A percentile compares a stretch with the other conserved stretches of the same genome.
Evolutionary conservation across 768 basidiomycete species (phyloP).

Genomic region (Epithele typhae): DNA sequence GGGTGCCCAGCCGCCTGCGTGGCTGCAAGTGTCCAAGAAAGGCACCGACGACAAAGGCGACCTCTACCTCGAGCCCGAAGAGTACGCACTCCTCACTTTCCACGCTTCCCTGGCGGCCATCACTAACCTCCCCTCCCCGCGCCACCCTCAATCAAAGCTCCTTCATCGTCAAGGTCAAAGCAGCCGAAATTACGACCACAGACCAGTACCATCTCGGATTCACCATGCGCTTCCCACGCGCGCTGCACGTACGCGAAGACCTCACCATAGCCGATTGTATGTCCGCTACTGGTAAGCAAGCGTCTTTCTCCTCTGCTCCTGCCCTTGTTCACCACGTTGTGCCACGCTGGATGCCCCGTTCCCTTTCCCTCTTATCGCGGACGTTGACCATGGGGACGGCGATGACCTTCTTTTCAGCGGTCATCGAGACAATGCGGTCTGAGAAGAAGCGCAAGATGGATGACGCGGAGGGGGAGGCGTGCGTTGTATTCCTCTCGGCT

Average conservation of each 20-base stretch:
- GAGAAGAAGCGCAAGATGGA: constrained; percentile 77
- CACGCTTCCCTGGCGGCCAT: not conserved
- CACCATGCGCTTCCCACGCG: constrained; percentile 95
- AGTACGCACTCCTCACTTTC: constrained; percentile 51
- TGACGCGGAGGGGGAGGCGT: constrained; percentile 37
- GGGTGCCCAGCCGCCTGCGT: constrained; percentile 73
- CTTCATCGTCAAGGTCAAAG: constrained; percentile 91
- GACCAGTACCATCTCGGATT: constrained; percentile 67
- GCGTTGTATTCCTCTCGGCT: too few relatives aligned
- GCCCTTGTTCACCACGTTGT: not conserved
- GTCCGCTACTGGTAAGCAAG: constrained; percentile 53
- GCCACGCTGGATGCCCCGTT: too few relatives aligned
- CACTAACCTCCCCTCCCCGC: too few relatives aligned
- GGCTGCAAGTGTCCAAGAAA: constrained; percentile 56
- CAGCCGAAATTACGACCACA: constrained; percentile 79
- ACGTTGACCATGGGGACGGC: not conserved
- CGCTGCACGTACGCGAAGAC: constrained; percentile 75
- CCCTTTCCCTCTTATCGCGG: too few relatives aligned
- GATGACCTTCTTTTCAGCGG: constrained; percentile 31
- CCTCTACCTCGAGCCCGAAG: constrained; percentile 82
- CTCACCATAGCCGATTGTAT: constrained; percentile 68
- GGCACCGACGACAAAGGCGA: constrained; percentile 82
- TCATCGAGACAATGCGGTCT: constrained; percentile 55
- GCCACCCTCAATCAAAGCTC: constrained; percentile 54
- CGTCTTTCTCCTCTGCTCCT: not conserved